Conservation (phyloP, 2,329 filamentous ascomycete species). For the Fusarium subtropicale region DNA sequence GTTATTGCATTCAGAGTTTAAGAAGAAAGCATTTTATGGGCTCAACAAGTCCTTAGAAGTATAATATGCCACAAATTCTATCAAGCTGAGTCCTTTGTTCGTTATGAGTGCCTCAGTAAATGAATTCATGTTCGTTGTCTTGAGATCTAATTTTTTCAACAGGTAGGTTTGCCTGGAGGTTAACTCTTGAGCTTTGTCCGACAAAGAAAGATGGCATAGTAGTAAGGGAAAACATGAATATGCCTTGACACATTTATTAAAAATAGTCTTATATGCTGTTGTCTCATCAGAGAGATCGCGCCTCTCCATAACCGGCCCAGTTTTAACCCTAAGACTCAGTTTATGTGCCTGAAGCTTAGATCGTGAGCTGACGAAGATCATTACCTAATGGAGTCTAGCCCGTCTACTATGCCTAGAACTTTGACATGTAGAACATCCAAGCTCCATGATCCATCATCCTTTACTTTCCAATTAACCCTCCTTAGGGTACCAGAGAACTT, state of each 20-base stretch:
- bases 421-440: slow-evolving; percentile 17
- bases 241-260: no score
- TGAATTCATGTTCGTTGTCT: not conserved
- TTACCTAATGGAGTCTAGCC: slow-evolving; percentile 26
- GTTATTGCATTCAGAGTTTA: not conserved
- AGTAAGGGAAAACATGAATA: no score
- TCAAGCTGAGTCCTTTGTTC: not conserved
- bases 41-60: not conserved
- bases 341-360: not conserved
- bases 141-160: no score
- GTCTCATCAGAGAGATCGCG: no score
- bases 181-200: no score
- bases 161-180: no score
- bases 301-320: not conserved
- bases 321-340: not conserved
- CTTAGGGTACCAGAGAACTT: not conserved
- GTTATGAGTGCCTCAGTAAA: not conserved
- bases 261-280: no score
- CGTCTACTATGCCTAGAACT: not conserved
- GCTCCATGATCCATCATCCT: slow-evolving; percentile 16
- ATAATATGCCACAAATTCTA: not conserved
- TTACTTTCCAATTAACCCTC: not conserved
- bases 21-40: no score
- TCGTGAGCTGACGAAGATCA: slow-evolving; percentile 1
- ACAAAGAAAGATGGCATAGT: no score